Conservation (phyloP, 2,329 filamentous ascomycete species). For the Hypomyces rosellus region DNA sequence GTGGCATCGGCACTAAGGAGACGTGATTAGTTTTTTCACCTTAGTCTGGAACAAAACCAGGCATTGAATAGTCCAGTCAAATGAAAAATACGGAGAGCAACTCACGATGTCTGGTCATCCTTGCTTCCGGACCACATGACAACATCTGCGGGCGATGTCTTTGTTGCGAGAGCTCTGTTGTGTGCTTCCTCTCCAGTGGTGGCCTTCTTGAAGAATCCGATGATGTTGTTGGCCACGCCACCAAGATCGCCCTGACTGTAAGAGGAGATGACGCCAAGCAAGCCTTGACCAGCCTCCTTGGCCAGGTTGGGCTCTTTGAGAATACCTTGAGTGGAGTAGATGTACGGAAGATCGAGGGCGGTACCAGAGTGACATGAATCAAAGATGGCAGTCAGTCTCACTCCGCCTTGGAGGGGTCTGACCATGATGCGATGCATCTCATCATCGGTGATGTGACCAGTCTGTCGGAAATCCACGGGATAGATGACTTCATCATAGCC, state of each 20-base stretch:
- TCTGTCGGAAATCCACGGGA: constrained; percentile 71
- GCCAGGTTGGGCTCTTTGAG: constrained; percentile 64
- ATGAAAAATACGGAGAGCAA: constrained; percentile 26
- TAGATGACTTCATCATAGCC: constrained; percentile 82
- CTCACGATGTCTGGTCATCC: constrained; percentile 87
- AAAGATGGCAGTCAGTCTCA: constrained; percentile 56
- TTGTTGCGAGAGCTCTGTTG: constrained; percentile 74
- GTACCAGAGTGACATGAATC: constrained; percentile 63
- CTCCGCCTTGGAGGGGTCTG: constrained; percentile 47
- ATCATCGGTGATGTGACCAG: constrained; percentile 78
- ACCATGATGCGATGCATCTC: constrained; percentile 75
- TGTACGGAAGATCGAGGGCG: constrained; percentile 59
- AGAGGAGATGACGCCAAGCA: constrained; percentile 53
- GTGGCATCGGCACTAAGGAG: constrained; percentile 74
- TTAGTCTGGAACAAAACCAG: not conserved
- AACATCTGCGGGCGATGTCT: constrained; percentile 91
- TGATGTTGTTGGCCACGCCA: constrained; percentile 72
- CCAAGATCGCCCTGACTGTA: constrained; percentile 68
- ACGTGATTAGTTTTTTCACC: not conserved
- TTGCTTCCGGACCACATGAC: constrained; percentile 98
- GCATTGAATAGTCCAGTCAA: not conserved
- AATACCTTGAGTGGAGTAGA: constrained; percentile 63
- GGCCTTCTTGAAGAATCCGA: constrained; percentile 85
- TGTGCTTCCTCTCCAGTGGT: constrained; percentile 75
- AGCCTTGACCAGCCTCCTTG: constrained; percentile 59